A percentile compares a stretch with the other conserved stretches of the same genome.
phyloP scores from a whole-genome alignment of 2,329 filamentous ascomycete species.

The Aspergillus caelatus region DNA sequence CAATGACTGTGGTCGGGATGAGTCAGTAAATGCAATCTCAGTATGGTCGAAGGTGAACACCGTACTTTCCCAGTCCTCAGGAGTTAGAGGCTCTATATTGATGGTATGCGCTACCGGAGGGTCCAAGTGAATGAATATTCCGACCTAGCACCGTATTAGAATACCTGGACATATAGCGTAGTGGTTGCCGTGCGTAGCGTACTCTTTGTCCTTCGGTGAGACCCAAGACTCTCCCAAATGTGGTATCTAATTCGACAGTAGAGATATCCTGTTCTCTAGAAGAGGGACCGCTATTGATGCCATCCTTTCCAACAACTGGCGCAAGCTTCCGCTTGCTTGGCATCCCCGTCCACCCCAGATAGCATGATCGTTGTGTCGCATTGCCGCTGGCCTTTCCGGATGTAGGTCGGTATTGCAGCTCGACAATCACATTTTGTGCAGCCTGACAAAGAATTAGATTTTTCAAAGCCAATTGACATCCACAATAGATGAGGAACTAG shows the following conservation, averaged over 20 bases:
- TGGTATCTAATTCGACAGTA: slow-evolving; percentile 83
- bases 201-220: slow-evolving; percentile 82
- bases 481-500: slow-evolving; percentile 16
- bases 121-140: slow-evolving; percentile 76
- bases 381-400: slow-evolving; percentile 54
- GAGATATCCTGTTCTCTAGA: slow-evolving; percentile 73
- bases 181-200: slow-evolving; percentile 40
- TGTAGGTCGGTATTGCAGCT: slow-evolving; percentile 74
- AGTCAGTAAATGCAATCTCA: slow-evolving; percentile 12
- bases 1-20: slow-evolving; percentile 66
- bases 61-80: slow-evolving; percentile 91
- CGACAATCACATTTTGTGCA: slow-evolving; percentile 94
- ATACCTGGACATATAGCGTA: slow-evolving; percentile 34
- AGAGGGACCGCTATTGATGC: slow-evolving; percentile 63
- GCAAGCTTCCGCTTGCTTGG: slow-evolving; percentile 82
- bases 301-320: slow-evolving; percentile 73
- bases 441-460: slow-evolving; percentile 55
- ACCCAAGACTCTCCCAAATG: slow-evolving; percentile 75
- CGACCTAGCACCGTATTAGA: slow-evolving; percentile 50
- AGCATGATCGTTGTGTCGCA: slow-evolving; percentile 69
- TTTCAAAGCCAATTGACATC: slow-evolving; percentile 16
- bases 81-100: slow-evolving; percentile 92
- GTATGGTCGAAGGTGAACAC: neutral
- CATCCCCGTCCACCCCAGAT: slow-evolving; percentile 97
- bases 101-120: slow-evolving; percentile 90